Base-by-base conservation (phyloP, 371 early-diverging fungal species). In the Conidiobolus coronatus region DNA sequence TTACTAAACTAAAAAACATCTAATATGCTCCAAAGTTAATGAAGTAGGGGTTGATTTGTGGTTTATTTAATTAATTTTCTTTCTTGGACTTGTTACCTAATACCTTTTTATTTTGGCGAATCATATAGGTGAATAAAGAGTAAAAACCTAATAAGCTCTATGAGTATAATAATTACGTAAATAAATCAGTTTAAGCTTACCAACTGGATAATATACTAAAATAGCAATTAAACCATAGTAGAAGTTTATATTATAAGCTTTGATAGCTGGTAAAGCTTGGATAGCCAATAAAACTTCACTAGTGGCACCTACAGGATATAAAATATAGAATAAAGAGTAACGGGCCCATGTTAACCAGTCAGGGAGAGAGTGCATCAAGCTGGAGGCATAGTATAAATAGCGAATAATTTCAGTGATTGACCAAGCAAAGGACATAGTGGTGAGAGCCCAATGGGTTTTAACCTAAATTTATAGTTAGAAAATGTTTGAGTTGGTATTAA, bases 391-490 rank as follows among this genome's bases (percentile, higher is more conserved):
- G 70, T 71, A 89, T 8, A 72, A 56, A 62, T 92, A 91, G 43
- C 94, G 79, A 34, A 86, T 66, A 48, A 74, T 66, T 63, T 94
- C 94, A 43, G 92, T 86, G 51, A 94, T 65, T 38, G 68, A 72
- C 94, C 94, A 94, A 14, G 92, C 89, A 50, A 80, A 57, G n/a
- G 80, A 65, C 88, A 90, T 88, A 36, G 79, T 70, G 34, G 77
- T 67, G 51, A 79, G 78, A 9, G 73, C 73, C 61, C 71, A 68
- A 46, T 75, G 73, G 9, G 29, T 54, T 34, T 67, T 71, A 40
- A 79, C 71, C 57, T 67, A 34, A 23, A 36, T 7, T 41, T 34
- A 13, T 46, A 17, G 50, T 50, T 29, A 36, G 42, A 21, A n/a
- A 17, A 44, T 8, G 34, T 19, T 23, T 49, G 29, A 40, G 20